Percentiles rank a stretch among this genome's conserved stretches.
These are phyloP conservation scores for Extremus antarcticus DNA, from an alignment of 495 filamentous ascomycete species.

Conservation along the genomic window DNA sequence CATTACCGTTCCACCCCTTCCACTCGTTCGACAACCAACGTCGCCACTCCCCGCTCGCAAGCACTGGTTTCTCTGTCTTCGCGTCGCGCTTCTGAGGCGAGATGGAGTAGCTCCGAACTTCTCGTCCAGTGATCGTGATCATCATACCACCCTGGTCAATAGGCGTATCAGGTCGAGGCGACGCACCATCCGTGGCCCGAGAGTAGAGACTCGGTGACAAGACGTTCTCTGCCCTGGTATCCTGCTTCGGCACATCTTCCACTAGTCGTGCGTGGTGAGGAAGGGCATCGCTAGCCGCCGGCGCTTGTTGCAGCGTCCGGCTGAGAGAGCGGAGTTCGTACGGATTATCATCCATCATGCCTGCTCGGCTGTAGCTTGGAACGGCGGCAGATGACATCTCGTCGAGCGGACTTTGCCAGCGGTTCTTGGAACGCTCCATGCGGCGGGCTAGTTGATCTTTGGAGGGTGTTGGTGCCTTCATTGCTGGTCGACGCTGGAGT, in stretches of 20 bases:
- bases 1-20: slow-evolving; percentile 12
- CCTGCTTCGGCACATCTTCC: neutral
- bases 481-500: slow-evolving; percentile 5
- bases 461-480: slow-evolving; percentile 22
- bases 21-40: slow-evolving; percentile 28
- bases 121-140: slow-evolving; percentile 26
- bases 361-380: slow-evolving; percentile 4
- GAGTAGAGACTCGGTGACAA: slow-evolving; percentile 33
- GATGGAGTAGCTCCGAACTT: slow-evolving; percentile 26
- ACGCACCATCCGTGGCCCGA: slow-evolving; percentile 23
- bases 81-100: slow-evolving; percentile 14
- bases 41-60: slow-evolving; percentile 28
- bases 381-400: slow-evolving; percentile 13
- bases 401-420: slow-evolving; percentile 28
- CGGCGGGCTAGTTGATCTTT: slow-evolving; percentile 23
- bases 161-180: slow-evolving; percentile 18
- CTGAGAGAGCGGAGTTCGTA: slow-evolving; percentile 21
- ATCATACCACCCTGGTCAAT: slow-evolving; percentile 17
- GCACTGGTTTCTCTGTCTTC: slow-evolving; percentile 1
- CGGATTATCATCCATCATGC: slow-evolving; percentile 14
- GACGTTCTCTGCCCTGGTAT: neutral
- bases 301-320: slow-evolving; percentile 3
- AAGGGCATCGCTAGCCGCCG: neutral
- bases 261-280: slow-evolving; percentile 17
- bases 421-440: slow-evolving; percentile 20